Conservation (phyloP, 768 basidiomycete species). For the Pleurotus platypus region DNA sequence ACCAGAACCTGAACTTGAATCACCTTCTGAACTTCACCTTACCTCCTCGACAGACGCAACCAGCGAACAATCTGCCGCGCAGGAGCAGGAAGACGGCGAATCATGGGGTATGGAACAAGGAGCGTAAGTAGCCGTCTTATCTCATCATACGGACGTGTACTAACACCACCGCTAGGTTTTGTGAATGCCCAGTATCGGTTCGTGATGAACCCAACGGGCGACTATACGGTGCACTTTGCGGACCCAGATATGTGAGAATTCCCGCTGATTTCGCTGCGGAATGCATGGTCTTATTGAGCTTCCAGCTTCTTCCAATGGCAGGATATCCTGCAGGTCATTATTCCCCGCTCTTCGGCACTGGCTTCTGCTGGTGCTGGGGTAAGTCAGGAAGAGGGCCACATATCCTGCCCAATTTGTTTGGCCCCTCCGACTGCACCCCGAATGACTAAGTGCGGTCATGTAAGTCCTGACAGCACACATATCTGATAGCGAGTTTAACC, state of each 20-base stretch:
- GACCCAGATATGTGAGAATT: slow-evolving; percentile 89
- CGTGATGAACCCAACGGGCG: slow-evolving; percentile 89
- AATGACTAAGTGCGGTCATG: slow-evolving; percentile 98
- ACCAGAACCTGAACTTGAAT: slow-evolving; percentile 60
- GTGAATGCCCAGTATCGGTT: slow-evolving; percentile 97
- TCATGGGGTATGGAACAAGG: slow-evolving; percentile 81
- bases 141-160: slow-evolving; percentile 12
- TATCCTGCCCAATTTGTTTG: slow-evolving; percentile 92
- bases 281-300: slow-evolving; percentile 13
- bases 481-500: slow-evolving; percentile 5
- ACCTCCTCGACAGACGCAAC: slow-evolving; percentile 76
- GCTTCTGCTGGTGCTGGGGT: slow-evolving; percentile 54
- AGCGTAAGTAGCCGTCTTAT: slow-evolving; percentile 58
- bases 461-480: slow-evolving; percentile 39
- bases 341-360: slow-evolving; percentile 78
- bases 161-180: slow-evolving; percentile 56
- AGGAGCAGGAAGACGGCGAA: slow-evolving; percentile 70
- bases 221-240: slow-evolving; percentile 92
- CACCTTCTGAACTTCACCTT: slow-evolving; percentile 93
- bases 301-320: slow-evolving; percentile 92
- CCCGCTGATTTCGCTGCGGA: slow-evolving; percentile 2
- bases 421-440: slow-evolving; percentile 85
- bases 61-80: slow-evolving; percentile 56
- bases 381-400: slow-evolving; percentile 55
- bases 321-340: slow-evolving; percentile 91